Evolutionary conservation across 2,329 filamentous ascomycete species (phyloP), one percentile per base, ranked within the genome.

Genomic region (Stromatinia cepivora): DNA sequence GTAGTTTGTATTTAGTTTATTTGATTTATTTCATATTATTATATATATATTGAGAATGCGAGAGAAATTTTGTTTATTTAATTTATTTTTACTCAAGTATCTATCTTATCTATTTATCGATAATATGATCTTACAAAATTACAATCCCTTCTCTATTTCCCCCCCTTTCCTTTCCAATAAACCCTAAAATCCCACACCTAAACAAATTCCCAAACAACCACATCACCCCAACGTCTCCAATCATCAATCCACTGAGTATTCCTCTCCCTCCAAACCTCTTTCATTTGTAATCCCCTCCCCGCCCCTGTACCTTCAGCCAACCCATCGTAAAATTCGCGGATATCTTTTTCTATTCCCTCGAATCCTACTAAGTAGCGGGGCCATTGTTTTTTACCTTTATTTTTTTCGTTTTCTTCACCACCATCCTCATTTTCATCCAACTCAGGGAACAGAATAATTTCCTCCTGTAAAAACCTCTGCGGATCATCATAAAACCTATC

Each of bases 401-500:
- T 25, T 1, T n/a, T 4, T n/a, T 4, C 22, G 8, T n/a, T n/a
- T 11, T 13, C 48, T 4, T 25, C 48, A 11, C 5, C 10, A 52
- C n/a, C n/a, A 52, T 22, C 25, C 2, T 15, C 39, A 3, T 4
- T 54, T 1, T 1, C 28, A 20, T 45, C 45, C 25, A 22, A 25
- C 9, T 34, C 31, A 1, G 74, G 75, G 81, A 77, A 71, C 0
- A 48, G 70, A n/a, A 71, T 66, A 3, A 79, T 70, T 66, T 79
- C 77, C 46, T 73, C 66, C 4, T 45, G 70, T 73, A 94, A 77
- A 75, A 92, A 94, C 0, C 72, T 73, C 45, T 73, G 78, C 8
- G 90, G 87, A 71, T 91, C 79, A 13, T 83, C 86, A 80, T 97
- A 98, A 82, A 99, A 99, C 57, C 90, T 85, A 78, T 97, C 94